Conservation (phyloP, 768 basidiomycete species). For the Rhodotorula babjevae region DNA sequence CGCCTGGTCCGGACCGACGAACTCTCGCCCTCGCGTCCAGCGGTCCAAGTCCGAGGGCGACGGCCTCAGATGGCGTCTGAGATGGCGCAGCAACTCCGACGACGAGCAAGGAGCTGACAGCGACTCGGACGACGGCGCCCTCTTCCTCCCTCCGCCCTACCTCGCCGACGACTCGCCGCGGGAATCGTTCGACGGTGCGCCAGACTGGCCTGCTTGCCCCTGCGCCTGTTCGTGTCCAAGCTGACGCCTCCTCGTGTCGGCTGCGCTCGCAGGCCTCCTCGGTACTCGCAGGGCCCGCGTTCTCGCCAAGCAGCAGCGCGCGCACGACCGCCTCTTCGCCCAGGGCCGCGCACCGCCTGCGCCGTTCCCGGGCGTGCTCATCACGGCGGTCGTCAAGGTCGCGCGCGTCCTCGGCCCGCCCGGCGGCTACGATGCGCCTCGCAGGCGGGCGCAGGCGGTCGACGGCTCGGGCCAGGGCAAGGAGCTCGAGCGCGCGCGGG, state of each 20-base stretch:
- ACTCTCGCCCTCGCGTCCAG: neutral
- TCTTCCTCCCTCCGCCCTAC: conserved; percentile 20
- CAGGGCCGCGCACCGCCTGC: conserved; percentile 23
- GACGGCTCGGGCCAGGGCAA: too few relatives aligned
- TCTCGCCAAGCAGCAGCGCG: neutral
- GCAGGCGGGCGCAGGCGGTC: too few relatives aligned
- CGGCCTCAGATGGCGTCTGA: neutral
- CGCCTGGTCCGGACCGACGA: neutral
- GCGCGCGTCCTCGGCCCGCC: conserved; percentile 22
- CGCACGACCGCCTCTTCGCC: conserved; percentile 1
- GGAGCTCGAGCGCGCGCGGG: neutral
- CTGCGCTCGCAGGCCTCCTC: neutral
- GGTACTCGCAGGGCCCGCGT: conserved; percentile 6
- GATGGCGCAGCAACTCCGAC: neutral
- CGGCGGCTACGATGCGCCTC: neutral
- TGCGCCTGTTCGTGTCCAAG: too few relatives aligned
- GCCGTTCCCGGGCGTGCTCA: conserved; percentile 16
- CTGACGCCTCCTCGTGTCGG: too few relatives aligned
- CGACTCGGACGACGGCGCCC: neutral
- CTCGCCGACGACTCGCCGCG: neutral
- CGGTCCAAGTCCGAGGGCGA: too few relatives aligned
- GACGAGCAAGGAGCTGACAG: too few relatives aligned
- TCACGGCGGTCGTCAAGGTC: conserved; percentile 11
- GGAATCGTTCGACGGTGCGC: conserved; percentile 14
- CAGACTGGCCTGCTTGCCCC: neutral